Evolutionary conservation across 176 grass and related monocot species (phyloP), one percentile per base, ranked within the genome.

Genomic region (Thinopyrum elongatum): DNA sequence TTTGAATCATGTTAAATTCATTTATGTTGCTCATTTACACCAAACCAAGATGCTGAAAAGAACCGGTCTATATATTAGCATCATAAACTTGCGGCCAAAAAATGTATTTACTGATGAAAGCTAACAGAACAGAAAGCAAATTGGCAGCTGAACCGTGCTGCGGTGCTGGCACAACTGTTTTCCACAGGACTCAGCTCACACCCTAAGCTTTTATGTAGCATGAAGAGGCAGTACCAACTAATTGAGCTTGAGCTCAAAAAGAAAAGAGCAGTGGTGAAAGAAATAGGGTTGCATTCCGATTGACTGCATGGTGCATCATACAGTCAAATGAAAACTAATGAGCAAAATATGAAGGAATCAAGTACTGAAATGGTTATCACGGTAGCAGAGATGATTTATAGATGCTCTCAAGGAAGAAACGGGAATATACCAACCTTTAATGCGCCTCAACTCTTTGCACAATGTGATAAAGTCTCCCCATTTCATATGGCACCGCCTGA

Each of bases 381-480:
- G 15, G 23, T 68, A 84, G 44, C 10, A 66, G 23, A 90, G 19
- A 65, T 16, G 42, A 53, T 51, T 4, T 39, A 28, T 30, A 11
- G 60, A 76, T 53, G 65, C 11, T 69, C 38, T 22, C 8, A 57
- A 81, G 33, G 26, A 27, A 41, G 30, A 80, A 78, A 57, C 21
- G 65, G 14, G 81, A 58, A 82, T 31, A 65, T 70, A 47, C 66
- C 77, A 78, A 99, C 97, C 97, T 96, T 96, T 99, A 77, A 99
- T 99, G 80, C 92, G 94, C 82, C 97, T 92, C 82, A 99, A 87
- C 82, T 99, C 97, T 86, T 99, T 99, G 97, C 97, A 99, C 21
- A 99, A 83, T 80, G 97, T 94, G 82, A 96, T 99, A 60, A 99
- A 99, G 65, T 99, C 97, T 81, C 97, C 97, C 94, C 97, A 99